These are phyloP conservation scores for Ganoderma lucidum DNA, from an alignment of 1,284 basidiomycete genomes.

Conservation along the genomic window DNA sequence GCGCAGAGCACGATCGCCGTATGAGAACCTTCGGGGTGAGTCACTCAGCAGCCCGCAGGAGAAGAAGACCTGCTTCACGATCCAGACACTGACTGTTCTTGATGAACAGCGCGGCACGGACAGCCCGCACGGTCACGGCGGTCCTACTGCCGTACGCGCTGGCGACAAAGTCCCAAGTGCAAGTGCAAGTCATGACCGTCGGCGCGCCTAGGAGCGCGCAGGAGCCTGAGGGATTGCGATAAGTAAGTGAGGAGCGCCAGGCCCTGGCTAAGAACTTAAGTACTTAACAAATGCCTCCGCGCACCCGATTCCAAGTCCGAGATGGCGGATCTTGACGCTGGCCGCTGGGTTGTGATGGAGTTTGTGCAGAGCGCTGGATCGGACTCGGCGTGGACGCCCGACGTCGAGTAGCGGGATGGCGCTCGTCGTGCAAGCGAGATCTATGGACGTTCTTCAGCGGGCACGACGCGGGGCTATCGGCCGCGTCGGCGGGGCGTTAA, in stretches of 20 bases:
- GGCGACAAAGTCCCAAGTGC: too few species aligned
- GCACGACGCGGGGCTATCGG: slow-evolving; percentile 10
- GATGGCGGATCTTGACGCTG: slow-evolving; percentile 19
- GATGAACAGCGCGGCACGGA: neutral
- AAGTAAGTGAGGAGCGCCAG: neutral
- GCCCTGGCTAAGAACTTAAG: neutral
- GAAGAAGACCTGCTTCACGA: neutral
- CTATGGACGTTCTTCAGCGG: neutral
- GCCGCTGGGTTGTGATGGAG: slow-evolving; percentile 18
- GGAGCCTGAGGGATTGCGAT: neutral
- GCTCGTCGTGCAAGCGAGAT: slow-evolving; percentile 8
- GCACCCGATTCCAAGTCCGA: slow-evolving; percentile 4
- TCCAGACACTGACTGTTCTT: neutral
- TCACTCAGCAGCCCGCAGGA: neutral
- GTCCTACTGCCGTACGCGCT: slow-evolving; percentile 7
- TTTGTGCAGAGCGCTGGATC: slow-evolving; percentile 14
- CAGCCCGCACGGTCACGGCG: neutral
- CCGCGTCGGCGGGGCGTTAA: neutral
- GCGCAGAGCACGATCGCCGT: neutral
- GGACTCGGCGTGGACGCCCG: slow-evolving; percentile 10
- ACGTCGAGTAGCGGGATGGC: neutral
- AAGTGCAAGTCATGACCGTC: too few species aligned
- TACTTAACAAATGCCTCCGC: neutral
- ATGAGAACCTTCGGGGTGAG: slow-evolving; percentile 1
- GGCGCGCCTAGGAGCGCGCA: too few species aligned